Base-by-base conservation (phyloP, 306 rosid species). In the Quercus suber region DNA sequence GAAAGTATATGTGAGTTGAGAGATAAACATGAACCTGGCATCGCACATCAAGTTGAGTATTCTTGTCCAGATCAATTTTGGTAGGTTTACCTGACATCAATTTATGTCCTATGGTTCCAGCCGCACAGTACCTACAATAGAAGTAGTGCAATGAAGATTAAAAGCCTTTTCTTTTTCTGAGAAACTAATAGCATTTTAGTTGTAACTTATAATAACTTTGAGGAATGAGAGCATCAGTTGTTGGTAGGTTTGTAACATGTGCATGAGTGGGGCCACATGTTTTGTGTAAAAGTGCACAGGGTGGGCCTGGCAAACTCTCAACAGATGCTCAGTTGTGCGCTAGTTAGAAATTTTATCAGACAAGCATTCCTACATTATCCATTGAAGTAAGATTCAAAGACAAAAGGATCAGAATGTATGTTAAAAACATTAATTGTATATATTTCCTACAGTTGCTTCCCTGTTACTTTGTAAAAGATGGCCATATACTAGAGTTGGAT, bases 31-130 rank as follows among this genome's bases (percentile, higher is more conserved):
- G 63, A 84, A 92, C 97, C 97, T 91, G 95, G 89, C 95, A 92
- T 76, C 91, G 92, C 79, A 94, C 97, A 21, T 92, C 89, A 20
- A 92, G 86, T 71, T 74, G 88, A 5, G 94, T 89, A 80, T 89
- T 82, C 37, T 82, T 84, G 82, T 92, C 98, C 79, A 91, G 82
- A 80, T 94, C 87, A 87, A 91, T 82, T 87, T 85, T 92, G 81
- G 87, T 78, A 33, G 87, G 83, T 84, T 88, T 94, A 41, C 97
- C 94, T 18, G 99, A 87, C 90, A 82, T 89, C 84, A 95, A 81
- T 81, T 84, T 92, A 85, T 92, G 96, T 61, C 99, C 99, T 78
- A 95, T 43, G 65, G 98, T 91, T 82, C 97, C 99, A 80, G 96
- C 90, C 37, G 88, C 83, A 73, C 95, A 92, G 73, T 89, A 95